Base-by-base conservation (phyloP, 371 early-diverging fungal species). In the Mortierella sp. region DNA sequence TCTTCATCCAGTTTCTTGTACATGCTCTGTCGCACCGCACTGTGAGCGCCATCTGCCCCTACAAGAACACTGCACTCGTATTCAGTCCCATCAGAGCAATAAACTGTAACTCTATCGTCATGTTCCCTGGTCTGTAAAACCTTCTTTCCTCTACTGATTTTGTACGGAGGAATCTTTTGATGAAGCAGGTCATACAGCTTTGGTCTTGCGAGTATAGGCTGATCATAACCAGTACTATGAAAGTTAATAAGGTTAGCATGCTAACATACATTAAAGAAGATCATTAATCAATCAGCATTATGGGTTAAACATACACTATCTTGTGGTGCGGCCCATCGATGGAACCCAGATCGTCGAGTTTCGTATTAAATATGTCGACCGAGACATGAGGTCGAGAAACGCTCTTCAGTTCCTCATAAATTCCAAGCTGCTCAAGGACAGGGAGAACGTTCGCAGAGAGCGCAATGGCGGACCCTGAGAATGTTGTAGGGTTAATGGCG, bases 61-160 rank as follows among this genome's bases (percentile, higher is more conserved):
- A 74, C 41, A 15, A 74, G 55, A 24, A 74, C 65, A n/a, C 64
- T 65, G 3, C 65, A 68, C 6, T 58, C 4, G 24, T 68, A 74
- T 9, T 41, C 43, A 0, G 65, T 40, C 10, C 22, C 33, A 19
- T 74, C 74, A 19, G 59, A 32, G 43, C 74, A 74, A 7, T 43
- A 38, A 33, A 74, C 41, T 10, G 45, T 3, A 22, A 74, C 74
- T 1, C 40, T 43, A 9, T 60, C 21, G 2, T 63, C 52, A 1
- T 63, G 28, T 16, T 74, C 58, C 3, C 21, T n/a, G 0, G 58
- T 43, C 0, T 50, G 38, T 15, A 72, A 43, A 4, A 72, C 38
- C 28, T 55, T 55, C 28, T 72, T 72, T 45, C 48, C 33, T 3
- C 57, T 5, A 4, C 4, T 48, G 73, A 72, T 67, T 33, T 48